Evolutionary conservation across 2,329 filamentous ascomycete species (phyloP), one percentile per base, ranked within the genome.

Genomic region (Kalmusia sp.): DNA sequence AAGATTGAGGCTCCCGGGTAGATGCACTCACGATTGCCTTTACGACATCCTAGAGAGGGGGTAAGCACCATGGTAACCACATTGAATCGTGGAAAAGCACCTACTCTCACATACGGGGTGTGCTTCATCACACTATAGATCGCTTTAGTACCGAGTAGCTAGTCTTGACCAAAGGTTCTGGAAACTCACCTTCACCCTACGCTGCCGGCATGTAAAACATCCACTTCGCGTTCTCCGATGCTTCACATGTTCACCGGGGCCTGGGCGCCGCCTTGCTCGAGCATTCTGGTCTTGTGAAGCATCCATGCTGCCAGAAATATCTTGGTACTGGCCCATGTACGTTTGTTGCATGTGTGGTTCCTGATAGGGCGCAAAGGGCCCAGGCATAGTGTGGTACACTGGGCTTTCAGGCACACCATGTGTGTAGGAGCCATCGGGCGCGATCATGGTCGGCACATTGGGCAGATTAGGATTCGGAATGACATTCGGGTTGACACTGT

Each of bases 141-240:
- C 25, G 28, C 27, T 52, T 68, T 51, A 69, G 64, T n/a, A 37
- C 47, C 31, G 48, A 35, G 33, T 31, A 45, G 38, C 35, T 17
- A 31, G 33, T 22, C 19, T 30, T 14, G 41, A 25, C 24, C 46
- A 14, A 19, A 33, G 38, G 21, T 49, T 51, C 44, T 14, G 22
- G 12, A 35, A 27, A 49, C 57, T 58, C 69, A 85, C 83, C 80
- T 88, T 98, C 46, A 98, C 93, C 73, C 95, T 86, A 62, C 95
- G 85, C 65, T 88, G 88, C 54, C 95, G 85, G 75, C 95, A 99
- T 40, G 93, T 98, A 70, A 85, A 97, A 77, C 95, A 99, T 24
- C 95, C 95, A 59, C 92, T 97, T 64, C 95, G 84, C 37, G 95
- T 98, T 63, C 95, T 87, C 57, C 93, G 89, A 73, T 98, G 93